phyloP scores from a whole-genome alignment of 2,329 filamentous ascomycete species.

The Bimuria novae-zelandiae region DNA sequence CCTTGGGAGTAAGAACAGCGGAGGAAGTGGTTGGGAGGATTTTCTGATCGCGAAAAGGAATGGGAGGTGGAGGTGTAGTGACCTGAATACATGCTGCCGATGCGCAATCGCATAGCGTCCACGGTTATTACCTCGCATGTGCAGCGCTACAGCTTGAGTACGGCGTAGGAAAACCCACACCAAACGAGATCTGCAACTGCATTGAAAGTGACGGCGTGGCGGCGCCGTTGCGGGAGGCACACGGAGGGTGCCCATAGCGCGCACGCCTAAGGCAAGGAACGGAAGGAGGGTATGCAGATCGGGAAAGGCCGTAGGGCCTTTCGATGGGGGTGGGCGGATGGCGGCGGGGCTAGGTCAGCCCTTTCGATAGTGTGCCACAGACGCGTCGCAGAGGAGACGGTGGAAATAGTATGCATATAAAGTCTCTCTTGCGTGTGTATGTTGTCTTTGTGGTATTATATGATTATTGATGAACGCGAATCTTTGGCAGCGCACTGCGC shows the following conservation, averaged over 20 bases:
- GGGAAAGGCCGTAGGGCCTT: background rate
- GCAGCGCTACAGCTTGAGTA: background rate
- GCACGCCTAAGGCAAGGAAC: conserved; percentile 6
- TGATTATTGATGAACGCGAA: no score
- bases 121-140: background rate
- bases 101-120: background rate
- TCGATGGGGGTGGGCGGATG: background rate
- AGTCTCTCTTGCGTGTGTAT: background rate
- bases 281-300: conserved; percentile 7
- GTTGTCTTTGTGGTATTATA: background rate
- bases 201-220: background rate
- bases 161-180: background rate
- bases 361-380: background rate
- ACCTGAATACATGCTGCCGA: no score
- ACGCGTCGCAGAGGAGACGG: no score
- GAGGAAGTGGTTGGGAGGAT: no score
- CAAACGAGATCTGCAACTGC: background rate
- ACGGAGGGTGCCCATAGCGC: background rate
- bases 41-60: no score
- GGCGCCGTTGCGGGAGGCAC: conserved; percentile 1
- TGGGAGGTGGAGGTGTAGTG: no score
- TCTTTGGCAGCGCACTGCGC: no score
- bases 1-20: no score
- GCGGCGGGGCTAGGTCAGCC: background rate
- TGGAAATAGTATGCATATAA: background rate